Conservation (phyloP, 192 early-diverging fungal species). For the Piromyces sp. region DNA sequence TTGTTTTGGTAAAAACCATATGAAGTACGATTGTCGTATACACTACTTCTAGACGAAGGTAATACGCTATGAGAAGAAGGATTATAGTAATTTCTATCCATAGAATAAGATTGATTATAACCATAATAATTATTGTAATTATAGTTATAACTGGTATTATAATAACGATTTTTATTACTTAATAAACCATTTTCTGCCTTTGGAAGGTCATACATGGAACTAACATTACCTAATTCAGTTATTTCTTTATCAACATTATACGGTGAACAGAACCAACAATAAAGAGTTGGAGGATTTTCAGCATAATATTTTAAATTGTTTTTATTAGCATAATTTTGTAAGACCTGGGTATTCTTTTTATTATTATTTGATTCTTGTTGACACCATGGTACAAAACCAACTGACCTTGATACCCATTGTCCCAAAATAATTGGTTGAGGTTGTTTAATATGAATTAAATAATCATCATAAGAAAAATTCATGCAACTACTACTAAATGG, state of each 20-base stretch:
- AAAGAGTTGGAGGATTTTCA: neutral
- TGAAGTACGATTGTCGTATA: too few species aligned
- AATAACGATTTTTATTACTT: neutral
- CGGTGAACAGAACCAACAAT: neutral
- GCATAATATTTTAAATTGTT: neutral
- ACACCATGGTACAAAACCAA: neutral
- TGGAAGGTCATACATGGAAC: neutral
- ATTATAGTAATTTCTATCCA: too few species aligned
- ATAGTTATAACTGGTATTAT: neutral
- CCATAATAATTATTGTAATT: neutral
- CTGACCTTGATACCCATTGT: neutral
- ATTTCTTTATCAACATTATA: neutral
- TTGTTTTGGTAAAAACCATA: too few species aligned
- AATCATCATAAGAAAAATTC: neutral
- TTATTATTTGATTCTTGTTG: neutral
- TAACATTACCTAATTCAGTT: neutral
- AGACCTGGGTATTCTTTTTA: neutral
- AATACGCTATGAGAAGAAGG: too few species aligned
- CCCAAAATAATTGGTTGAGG: neutral
- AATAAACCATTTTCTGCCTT: neutral
- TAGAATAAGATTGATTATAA: too few species aligned
- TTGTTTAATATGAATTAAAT: neutral
- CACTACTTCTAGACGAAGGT: too few species aligned
- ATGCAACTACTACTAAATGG: neutral
- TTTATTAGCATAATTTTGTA: neutral